These are phyloP conservation scores for Murraya paniculata DNA, from an alignment of 345 rosid species.

Conservation along the genomic window DNA sequence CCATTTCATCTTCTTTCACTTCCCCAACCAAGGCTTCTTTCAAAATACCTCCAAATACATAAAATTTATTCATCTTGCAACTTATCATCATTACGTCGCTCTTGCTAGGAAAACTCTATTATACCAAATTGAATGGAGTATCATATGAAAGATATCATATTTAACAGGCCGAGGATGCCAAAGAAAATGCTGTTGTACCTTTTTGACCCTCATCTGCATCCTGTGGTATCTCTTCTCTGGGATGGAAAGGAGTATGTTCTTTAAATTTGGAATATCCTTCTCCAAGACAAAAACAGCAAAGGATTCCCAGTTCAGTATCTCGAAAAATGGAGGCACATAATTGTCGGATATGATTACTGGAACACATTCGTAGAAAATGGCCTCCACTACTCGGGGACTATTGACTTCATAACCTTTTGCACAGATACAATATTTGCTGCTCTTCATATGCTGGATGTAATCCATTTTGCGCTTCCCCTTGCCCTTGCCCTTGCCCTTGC, in stretches of 20 bases:
- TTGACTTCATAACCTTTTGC: constrained; percentile 93
- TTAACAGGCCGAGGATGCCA: constrained; percentile 81
- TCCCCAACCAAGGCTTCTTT: background rate
- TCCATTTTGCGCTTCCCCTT: constrained; percentile 58
- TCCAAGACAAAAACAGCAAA: constrained; percentile 78
- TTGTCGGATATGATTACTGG: constrained; percentile 94
- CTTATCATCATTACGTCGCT: constrained; percentile 11
- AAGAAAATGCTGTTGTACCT: constrained; percentile 88
- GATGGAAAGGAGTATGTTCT: constrained; percentile 68
- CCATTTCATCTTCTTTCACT: background rate
- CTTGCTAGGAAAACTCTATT: constrained; percentile 67
- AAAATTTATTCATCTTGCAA: background rate
- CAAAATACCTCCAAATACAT: background rate
- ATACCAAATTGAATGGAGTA: constrained; percentile 89
- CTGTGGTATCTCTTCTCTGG: constrained; percentile 43
- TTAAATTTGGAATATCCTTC: constrained; percentile 83
- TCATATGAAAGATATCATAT: constrained; percentile 89
- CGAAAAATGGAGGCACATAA: constrained; percentile 85
- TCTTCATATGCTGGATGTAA: constrained; percentile 73
- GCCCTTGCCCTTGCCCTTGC: too few relatives aligned
- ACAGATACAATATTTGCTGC: constrained; percentile 95
- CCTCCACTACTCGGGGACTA: constrained; percentile 93
- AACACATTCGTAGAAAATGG: constrained; percentile 80
- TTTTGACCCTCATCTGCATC: constrained; percentile 82
- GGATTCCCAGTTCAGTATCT: constrained; percentile 84